Evolutionary conservation across 2,329 filamentous ascomycete genomes (phyloP), one percentile per base, ranked within the genome.

Genomic region (Nemania sp.): DNA sequence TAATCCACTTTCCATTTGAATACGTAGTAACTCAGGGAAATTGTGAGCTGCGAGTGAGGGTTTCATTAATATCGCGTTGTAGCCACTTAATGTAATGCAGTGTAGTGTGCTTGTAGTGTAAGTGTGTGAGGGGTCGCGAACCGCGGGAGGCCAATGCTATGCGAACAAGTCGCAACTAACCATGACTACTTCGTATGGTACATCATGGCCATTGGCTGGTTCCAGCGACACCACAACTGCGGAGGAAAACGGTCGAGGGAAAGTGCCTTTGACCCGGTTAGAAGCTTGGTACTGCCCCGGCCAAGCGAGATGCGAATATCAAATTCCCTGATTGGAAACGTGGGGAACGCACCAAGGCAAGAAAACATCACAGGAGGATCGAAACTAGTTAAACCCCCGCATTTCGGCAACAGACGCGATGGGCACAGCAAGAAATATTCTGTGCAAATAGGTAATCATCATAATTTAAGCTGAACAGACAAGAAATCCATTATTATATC

Each of bases 121-220:
- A n/a, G n/a, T n/a, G n/a, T n/a, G n/a, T n/a, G 28, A 37, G 40
- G 46, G 33, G 19, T 34, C 17, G 9, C 14, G 20, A 20, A 41
- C 28, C 17, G 28, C 23, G n/a, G 39, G 48, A 40, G 30, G 42
- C 56, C 56, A 59, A 59, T 59, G 20, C 54, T 36, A 43, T 51
- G n/a, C n/a, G n/a, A n/a, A n/a, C n/a, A n/a, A n/a, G n/a, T n/a
- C 34, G 33, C 8, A 48, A 26, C 22, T 3, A 39, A 14, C 34
- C 15, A n/a, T 37, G 36, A 9, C 2, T 15, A 40, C 39, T 11
- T 14, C 23, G 20, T 24, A 30, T 42, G n/a, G 19, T 28, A 24
- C 17, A 42, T 23, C 31, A 23, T 30, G 23, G 17, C 40, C 37
- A 33, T 19, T 51, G 37, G 48, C 30, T 49, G 46, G 36, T 17